Conservation (phyloP, 2,329 filamentous ascomycete species). For the Akanthomyces uredinophilus region DNA sequence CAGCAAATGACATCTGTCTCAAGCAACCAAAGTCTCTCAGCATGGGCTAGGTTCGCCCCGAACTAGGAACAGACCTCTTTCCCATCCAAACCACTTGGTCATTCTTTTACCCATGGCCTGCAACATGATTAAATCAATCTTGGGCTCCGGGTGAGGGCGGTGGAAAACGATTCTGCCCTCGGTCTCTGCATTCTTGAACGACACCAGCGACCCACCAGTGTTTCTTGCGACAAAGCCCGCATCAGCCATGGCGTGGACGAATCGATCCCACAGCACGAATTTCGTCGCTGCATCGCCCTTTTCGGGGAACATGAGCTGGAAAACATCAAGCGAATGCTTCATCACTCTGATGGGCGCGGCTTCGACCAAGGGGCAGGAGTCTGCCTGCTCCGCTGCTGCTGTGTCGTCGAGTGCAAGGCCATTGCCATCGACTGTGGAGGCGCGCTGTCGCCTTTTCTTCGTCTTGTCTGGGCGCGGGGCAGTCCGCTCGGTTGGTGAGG, state of each 20-base stretch:
- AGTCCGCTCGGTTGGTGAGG: too few relatives aligned
- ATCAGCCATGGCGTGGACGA: slow-evolving; percentile 14
- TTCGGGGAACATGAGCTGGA: slow-evolving; percentile 12
- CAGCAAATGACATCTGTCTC: too few relatives aligned
- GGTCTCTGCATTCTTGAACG: neutral
- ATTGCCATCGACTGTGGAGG: too few relatives aligned
- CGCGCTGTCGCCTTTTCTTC: too few relatives aligned
- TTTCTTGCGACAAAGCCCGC: slow-evolving; percentile 10
- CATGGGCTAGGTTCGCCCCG: neutral
- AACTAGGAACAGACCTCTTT: neutral
- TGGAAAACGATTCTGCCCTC: slow-evolving; percentile 14
- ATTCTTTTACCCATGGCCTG: slow-evolving; percentile 12
- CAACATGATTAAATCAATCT: slow-evolving; percentile 13
- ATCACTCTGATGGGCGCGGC: neutral
- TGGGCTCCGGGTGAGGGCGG: slow-evolving; percentile 9
- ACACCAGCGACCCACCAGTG: slow-evolving; percentile 4
- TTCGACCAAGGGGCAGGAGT: neutral
- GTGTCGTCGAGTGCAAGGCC: neutral
- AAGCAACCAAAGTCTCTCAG: too few relatives aligned
- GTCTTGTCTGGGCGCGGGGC: too few relatives aligned
- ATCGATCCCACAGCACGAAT: slow-evolving; percentile 11
- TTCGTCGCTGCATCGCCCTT: neutral
- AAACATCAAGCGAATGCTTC: neutral
- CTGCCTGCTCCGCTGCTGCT: neutral
- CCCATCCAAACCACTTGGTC: slow-evolving; percentile 13